Conservation (phyloP, 2,329 filamentous ascomycete species). For the Diaporthe sp. region DNA sequence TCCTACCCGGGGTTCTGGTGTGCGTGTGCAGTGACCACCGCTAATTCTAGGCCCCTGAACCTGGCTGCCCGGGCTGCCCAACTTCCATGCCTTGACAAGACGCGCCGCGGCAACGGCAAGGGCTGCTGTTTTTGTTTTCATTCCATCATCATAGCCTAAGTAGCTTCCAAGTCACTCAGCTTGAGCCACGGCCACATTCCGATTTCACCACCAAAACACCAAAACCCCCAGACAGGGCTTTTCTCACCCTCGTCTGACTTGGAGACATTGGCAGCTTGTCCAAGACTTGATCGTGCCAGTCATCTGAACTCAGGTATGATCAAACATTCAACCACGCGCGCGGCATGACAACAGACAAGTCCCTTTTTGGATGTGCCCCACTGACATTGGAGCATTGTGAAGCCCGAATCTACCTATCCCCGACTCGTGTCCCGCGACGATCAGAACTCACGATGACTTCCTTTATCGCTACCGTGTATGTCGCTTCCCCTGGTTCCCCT, state of each 20-base stretch:
- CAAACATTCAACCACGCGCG: constrained; percentile 14
- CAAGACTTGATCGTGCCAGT: constrained; percentile 11
- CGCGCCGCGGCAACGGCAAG: constrained; percentile 25
- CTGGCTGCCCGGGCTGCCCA: background rate
- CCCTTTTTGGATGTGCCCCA: constrained; percentile 7
- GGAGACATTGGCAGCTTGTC: background rate
- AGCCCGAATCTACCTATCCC: constrained; percentile 4
- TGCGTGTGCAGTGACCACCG: constrained; percentile 33
- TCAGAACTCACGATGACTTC: constrained; percentile 71
- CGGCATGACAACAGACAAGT: background rate
- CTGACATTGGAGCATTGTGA: constrained; percentile 24
- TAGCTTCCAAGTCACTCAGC: background rate
- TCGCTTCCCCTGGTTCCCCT: constrained; percentile 58
- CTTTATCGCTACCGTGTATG: constrained; percentile 86
- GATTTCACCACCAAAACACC: constrained; percentile 4
- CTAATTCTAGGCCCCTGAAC: constrained; percentile 31
- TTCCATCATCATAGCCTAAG: background rate
- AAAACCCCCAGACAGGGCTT: background rate
- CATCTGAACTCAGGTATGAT: constrained; percentile 31
- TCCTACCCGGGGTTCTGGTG: background rate
- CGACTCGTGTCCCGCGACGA: background rate
- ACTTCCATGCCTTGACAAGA: background rate
- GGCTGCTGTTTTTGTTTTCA: constrained; percentile 15
- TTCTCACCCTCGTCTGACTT: background rate
- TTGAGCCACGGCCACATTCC: background rate